Base-by-base conservation (phyloP, 2,329 filamentous ascomycete genomes). In the Fragosphaeria purpurea region DNA sequence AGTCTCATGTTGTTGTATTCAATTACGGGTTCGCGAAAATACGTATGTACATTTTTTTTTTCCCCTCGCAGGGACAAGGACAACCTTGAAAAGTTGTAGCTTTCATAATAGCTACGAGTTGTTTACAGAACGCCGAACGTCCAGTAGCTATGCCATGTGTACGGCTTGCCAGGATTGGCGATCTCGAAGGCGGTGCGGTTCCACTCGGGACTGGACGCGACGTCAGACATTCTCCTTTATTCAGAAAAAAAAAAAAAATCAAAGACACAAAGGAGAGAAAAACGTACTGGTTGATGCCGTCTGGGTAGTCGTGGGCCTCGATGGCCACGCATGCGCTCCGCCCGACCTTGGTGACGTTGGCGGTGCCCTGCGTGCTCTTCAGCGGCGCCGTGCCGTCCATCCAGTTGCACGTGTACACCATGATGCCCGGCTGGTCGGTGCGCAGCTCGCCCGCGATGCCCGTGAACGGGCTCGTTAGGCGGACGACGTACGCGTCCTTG, bases 221-320 rank as follows among this genome's bases (percentile, higher is more conserved):
- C 22, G 22, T 22, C 22, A 43, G 30, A 11, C 35, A 37, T 37
- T 37, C 35, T 37, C 3, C 35, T 37, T 37, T 7, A 11, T 37
- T 37, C n/a, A n/a, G n/a, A 7, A 37, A 11, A 11, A 7, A 7
- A 37, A 37, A 11, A 2, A 7, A 37, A 2, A 37, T 2, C 7
- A 37, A 37, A 47, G 46, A 46, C 38, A 39, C 31, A 30, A 46
- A 32, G 13, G 30, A 22, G 43, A 38, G 40, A 46, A 40, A 43
- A n/a, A 66, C 70, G 63, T 60, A 73, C 70, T 85, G 76, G 63
- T 88, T 89, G 65, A 89, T 86, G 3, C 77, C 85, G 62, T 88
- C 84, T 53, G 86, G 85, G 72, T 81, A 89, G 61, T 86, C 84
- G 63, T 88, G 80, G 3, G 85, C 81, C 67, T 89, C 86, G 61